These are phyloP conservation scores for Didymella sp. DNA, from an alignment of 2,329 filamentous ascomycete genomes.

Conservation along the genomic window DNA sequence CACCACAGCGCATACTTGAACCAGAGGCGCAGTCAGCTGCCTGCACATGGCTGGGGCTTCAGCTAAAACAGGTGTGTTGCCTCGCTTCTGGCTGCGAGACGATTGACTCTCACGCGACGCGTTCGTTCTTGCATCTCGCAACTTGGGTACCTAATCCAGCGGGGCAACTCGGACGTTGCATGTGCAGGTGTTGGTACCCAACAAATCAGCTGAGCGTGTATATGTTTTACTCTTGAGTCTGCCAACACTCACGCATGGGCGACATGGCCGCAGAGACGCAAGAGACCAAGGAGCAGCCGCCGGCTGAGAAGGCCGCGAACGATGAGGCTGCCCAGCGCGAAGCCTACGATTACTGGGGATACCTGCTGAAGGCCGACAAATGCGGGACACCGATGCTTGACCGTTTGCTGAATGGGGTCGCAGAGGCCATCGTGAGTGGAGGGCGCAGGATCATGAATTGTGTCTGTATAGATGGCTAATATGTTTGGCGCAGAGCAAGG, in stretches of 20 bases:
- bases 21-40: conserved; percentile 41
- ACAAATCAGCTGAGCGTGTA: conserved; percentile 24
- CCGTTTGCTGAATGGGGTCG: conserved; percentile 55
- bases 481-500: conserved; percentile 44
- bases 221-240: conserved; percentile 16
- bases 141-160: conserved; percentile 14
- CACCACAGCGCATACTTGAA: conserved; percentile 25
- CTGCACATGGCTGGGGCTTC: conserved; percentile 22
- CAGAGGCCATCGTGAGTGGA: conserved; percentile 54
- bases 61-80: conserved; percentile 21
- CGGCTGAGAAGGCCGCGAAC: conserved; percentile 29
- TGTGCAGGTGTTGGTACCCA: conserved; percentile 25
- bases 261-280: conserved; percentile 41
- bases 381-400: conserved; percentile 58
- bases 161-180: conserved; percentile 31
- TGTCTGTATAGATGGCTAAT: conserved; percentile 17
- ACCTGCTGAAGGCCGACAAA: conserved; percentile 60
- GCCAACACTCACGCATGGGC: conserved; percentile 19
- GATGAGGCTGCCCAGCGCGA: conserved; percentile 48
- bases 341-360: conserved; percentile 59
- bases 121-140: conserved; percentile 17
- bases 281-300: conserved; percentile 28
- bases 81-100: conserved; percentile 4
- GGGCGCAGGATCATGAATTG: neutral
- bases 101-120: conserved; percentile 9